Evolutionary conservation across 352 stramenopile species (phyloP), one percentile per base, ranked within the genome.

Genomic region (Labyrinthula sp.): DNA sequence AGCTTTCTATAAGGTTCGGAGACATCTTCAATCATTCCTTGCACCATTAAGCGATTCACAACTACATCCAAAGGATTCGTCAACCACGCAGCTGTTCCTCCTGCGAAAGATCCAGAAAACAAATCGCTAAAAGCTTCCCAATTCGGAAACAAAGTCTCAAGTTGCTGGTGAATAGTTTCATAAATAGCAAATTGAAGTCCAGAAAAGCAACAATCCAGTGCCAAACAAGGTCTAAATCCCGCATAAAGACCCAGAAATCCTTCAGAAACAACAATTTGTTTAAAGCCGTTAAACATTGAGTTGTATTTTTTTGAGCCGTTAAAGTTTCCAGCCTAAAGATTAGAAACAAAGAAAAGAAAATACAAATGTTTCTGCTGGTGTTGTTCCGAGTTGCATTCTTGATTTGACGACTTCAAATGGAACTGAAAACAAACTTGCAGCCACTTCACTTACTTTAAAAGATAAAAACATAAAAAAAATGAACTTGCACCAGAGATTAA

Each of bases 331-430:
- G n/a, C n/a, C n/a, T n/a, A n/a, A n/a, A n/a, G n/a, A n/a, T n/a
- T n/a, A n/a, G n/a, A n/a, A n/a, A n/a, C n/a, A n/a, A n/a, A n/a
- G n/a, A n/a, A n/a, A n/a, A n/a, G n/a, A n/a, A n/a, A n/a, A n/a
- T n/a, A n/a, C n/a, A n/a, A n/a, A n/a, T n/a, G n/a, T n/a, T n/a
- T n/a, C n/a, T n/a, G n/a, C n/a, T n/a, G n/a, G n/a, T n/a, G n/a
- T n/a, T n/a, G n/a, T n/a, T n/a, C 23, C 45, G 14, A 47, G 30
- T 26, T 52, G 43, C 3, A 52, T 23, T 5, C 43, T 7, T 0
- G 43, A 52, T 35, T 52, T 52, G 33, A 52, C 30, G 17, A 52
- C 43, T 20, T 52, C 43, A 14, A 52, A 52, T 18, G 43, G 43
- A 3, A 52, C 43, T 21, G 15, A 27, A 7, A 52, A n/a, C 20